Conservation (phyloP, 2,329 filamentous ascomycete species). For the Colletotrichum tabaci region DNA sequence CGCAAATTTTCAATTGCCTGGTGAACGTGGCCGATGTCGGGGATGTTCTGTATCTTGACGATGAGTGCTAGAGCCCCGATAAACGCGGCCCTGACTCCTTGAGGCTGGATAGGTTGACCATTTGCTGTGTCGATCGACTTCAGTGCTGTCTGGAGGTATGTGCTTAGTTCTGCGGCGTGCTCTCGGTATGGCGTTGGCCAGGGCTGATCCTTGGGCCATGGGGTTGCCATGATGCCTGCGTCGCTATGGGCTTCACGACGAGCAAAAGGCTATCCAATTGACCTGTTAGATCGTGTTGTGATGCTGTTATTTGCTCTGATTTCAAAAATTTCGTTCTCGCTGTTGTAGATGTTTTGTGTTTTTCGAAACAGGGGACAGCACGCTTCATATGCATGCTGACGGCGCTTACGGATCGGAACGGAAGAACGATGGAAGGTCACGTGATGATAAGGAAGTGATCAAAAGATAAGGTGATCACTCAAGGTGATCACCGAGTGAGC, state of each 20-base stretch:
- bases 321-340: conserved; percentile 29
- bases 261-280: conserved; percentile 28
- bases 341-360: conserved; percentile 5
- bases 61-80: conserved; percentile 14
- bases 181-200: conserved; percentile 29
- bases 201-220: conserved; percentile 24
- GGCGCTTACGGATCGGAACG: too few relatives aligned
- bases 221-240: conserved; percentile 18
- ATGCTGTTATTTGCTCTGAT: conserved; percentile 22
- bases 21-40: conserved; percentile 17
- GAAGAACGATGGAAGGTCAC: too few relatives aligned
- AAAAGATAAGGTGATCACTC: too few relatives aligned
- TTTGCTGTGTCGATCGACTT: conserved; percentile 25
- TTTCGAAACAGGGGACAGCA: too few relatives aligned
- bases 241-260: conserved; percentile 24
- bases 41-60: conserved; percentile 19
- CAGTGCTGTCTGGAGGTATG: conserved; percentile 24
- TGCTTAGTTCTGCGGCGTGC: conserved; percentile 22
- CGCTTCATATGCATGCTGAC: too few relatives aligned
- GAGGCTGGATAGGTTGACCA: conserved; percentile 17
- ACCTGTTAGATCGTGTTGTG: conserved; percentile 16
- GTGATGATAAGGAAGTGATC: too few relatives aligned
- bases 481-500: too few relatives aligned
- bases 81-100: conserved; percentile 10
- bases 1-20: conserved; percentile 18